These are phyloP conservation scores for Phytophthora citricola DNA, from an alignment of 352 stramenopile genomes.

Conservation along the genomic window DNA sequence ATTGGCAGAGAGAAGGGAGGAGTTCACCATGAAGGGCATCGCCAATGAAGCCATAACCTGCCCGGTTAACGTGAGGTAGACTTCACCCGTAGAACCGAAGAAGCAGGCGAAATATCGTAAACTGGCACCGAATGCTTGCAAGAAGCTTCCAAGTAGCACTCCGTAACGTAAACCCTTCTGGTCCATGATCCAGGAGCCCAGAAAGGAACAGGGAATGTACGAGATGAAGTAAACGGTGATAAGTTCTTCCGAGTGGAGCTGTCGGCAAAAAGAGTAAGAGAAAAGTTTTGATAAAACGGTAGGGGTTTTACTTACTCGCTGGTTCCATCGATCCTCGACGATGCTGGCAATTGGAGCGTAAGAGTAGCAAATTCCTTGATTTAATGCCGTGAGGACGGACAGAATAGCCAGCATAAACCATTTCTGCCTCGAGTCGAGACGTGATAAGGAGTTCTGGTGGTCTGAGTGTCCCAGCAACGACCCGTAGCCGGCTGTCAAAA, in stretches of 20 bases:
- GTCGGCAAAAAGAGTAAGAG: neutral
- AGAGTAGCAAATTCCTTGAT: conserved; percentile 77
- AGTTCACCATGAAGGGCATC: conserved; percentile 87
- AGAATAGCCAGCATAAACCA: conserved; percentile 73
- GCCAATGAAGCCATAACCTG: conserved; percentile 69
- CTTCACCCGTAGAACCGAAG: conserved; percentile 25
- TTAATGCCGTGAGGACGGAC: conserved; percentile 61
- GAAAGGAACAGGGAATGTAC: conserved; percentile 76
- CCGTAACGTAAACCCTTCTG: conserved; percentile 62
- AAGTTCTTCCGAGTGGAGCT: conserved; percentile 68
- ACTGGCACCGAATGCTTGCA: conserved; percentile 55
- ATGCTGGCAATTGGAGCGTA: conserved; percentile 71
- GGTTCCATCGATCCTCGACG: conserved; percentile 57
- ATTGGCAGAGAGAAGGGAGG: conserved; percentile 67
- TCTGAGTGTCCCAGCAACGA: neutral
- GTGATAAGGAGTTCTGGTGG: neutral
- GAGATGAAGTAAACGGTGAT: conserved; percentile 79
- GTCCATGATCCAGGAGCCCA: conserved; percentile 81
- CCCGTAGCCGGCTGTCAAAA: neutral
- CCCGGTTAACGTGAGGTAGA: conserved; percentile 48
- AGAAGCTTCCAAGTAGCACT: conserved; percentile 54
- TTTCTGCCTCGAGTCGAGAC: conserved; percentile 31
- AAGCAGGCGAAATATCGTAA: conserved; percentile 53
- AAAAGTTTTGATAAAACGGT: neutral
- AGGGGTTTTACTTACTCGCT: conserved; percentile 34